Percentiles rank a stretch among this genome's conserved stretches.
Conservation (phyloP, 768 basidiomycete species). For the Butyriboletus loyo region DNA sequence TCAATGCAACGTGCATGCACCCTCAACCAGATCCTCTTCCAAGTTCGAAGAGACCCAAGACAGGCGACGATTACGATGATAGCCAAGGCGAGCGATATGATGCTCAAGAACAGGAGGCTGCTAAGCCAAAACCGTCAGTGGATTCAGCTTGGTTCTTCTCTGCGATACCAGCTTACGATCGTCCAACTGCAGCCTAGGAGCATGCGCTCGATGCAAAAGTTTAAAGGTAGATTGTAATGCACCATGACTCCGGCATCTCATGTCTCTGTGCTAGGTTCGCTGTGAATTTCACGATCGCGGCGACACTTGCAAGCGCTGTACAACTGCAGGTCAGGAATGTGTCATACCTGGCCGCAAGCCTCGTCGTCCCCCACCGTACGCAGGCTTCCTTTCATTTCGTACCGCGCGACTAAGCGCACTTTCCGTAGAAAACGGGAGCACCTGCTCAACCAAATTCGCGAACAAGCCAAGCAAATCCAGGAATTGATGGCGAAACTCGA, state of each 20-base stretch:
- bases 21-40: conserved; percentile 1
- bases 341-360: conserved; percentile 83
- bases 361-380: conserved; percentile 75
- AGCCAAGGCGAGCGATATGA: conserved; percentile 18
- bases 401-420: background rate
- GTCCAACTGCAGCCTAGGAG: conserved; percentile 42
- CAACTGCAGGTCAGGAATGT: conserved; percentile 69
- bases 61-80: conserved; percentile 17
- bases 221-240: conserved; percentile 37
- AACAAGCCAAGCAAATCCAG: conserved; percentile 70
- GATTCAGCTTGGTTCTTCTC: background rate
- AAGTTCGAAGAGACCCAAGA: conserved; percentile 20
- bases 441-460: conserved; percentile 71
- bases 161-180: background rate
- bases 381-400: conserved; percentile 2
- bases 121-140: conserved; percentile 25
- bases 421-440: conserved; percentile 69
- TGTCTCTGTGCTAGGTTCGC: conserved; percentile 49
- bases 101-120: conserved; percentile 18
- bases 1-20: conserved; percentile 6
- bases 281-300: conserved; percentile 73
- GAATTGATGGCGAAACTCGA: conserved; percentile 71
- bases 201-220: conserved; percentile 69
- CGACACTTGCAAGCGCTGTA: conserved; percentile 74
- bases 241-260: background rate